Percentiles rank a stretch among this genome's conserved stretches.
phyloP scores from a whole-genome alignment of 2,329 filamentous ascomycete genomes.

The Alternaria triticina region DNA sequence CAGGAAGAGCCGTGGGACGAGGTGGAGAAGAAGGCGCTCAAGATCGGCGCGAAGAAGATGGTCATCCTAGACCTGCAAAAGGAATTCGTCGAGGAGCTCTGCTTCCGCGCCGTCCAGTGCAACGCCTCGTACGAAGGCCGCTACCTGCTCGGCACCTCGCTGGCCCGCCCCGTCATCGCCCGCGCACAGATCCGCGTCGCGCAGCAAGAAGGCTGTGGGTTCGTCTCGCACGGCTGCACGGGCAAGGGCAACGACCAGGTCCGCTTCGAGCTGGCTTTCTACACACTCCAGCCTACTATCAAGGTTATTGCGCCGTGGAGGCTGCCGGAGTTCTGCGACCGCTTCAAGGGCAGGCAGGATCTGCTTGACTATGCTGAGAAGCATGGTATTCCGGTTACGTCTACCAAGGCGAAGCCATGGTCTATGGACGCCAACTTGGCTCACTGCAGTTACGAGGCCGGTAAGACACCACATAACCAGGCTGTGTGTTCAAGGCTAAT shows the following conservation, averaged over 20 bases:
- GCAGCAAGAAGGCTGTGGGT: constrained; percentile 65
- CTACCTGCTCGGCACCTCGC: constrained; percentile 60
- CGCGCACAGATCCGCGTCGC: constrained; percentile 70
- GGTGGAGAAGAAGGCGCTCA: constrained; percentile 74
- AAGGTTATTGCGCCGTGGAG: constrained; percentile 80
- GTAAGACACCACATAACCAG: constrained; percentile 39
- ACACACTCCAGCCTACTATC: constrained; percentile 68
- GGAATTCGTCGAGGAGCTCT: constrained; percentile 81
- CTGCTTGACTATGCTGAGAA: constrained; percentile 73
- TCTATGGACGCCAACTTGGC: constrained; percentile 70
- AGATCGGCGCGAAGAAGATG: constrained; percentile 72
- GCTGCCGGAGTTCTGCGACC: constrained; percentile 71
- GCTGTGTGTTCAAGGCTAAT: background rate
- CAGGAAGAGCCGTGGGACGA: constrained; percentile 62
- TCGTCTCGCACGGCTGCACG: constrained; percentile 56
- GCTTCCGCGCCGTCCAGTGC: constrained; percentile 80
- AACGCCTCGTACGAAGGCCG: constrained; percentile 65
- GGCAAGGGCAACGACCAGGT: constrained; percentile 67
- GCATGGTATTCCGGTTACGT: constrained; percentile 73
- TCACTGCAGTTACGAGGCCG: constrained; percentile 81
- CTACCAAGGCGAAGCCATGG: constrained; percentile 70
- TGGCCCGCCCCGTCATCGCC: constrained; percentile 74
- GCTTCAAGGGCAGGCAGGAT: constrained; percentile 74
- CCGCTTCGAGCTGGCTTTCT: constrained; percentile 69
- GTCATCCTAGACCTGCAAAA: constrained; percentile 68